Base-by-base conservation (phyloP, 805 yeast genomes). In the Candida sakaeoensis region DNA sequence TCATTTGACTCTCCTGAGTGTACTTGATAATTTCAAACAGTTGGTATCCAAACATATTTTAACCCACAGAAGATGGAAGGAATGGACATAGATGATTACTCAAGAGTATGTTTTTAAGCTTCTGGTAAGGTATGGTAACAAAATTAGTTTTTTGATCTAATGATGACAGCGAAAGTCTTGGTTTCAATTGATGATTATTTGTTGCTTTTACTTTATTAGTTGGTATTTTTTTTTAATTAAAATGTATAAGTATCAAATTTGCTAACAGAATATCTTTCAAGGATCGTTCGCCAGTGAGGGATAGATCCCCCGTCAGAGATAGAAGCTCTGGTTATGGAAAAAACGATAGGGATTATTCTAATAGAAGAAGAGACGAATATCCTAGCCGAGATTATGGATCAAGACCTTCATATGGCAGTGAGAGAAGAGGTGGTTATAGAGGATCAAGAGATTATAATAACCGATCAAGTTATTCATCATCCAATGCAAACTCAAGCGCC, bases 61-160 rank as follows among this genome's bases (percentile, higher is more conserved):
- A n/a, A n/a, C n/a, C n/a, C n/a, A n/a, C n/a, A n/a, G n/a, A 55
- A 44, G 41, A 77, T 77, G 82, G 82, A 77, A 43, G 70, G 64
- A 41, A 78, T 79, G 80, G 85, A 79, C 50, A 69, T 77, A 47
- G 85, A 79, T 55, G 80, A 77, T 48, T 75, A 74, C 51, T 66
- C 78, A 56, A 75, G 80, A 60, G 82, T 75, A 74, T 60, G 79
- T 73, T 44, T 21, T 26, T 15, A 16, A 17, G 5, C 7, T 15
- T 23, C 23, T 34, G 30, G 37, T 34, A 34, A 34, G 29, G 37
- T 34, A 36, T 31, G 46, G 41, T 43, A 31, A 43, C 46, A 43
- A 43, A 37, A 22, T 12, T 22, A 17, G 22, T 23, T 26, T 21
- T 18, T 27, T 13, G 14, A 21, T 25, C 15, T 34, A 16, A n/a